Evolutionary conservation across 169 alveolate species (phyloP), one percentile per base, ranked within the genome.

Genomic region (Plasmodium berghei): DNA sequence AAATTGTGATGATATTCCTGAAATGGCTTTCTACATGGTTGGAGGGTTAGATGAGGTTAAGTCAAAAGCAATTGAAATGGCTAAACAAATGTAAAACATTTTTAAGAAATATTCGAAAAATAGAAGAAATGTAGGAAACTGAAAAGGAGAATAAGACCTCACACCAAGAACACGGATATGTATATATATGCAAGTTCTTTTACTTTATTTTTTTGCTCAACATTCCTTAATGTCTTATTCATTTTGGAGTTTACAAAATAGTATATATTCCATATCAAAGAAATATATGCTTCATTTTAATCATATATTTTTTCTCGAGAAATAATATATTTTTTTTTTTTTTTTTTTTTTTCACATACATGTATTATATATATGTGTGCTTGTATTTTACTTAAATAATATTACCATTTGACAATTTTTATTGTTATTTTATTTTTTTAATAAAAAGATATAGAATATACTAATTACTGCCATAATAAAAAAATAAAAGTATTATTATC

Each of bases 21-120:
- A 98, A 93, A 93, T 96, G 93, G 98, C 99, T 58, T 98, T 98
- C 96, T 98, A 97, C 89, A 98, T 98, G 99, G 97, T 95, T 74
- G 99, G 99, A 34, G 97, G 95, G 54, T 88, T 98, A 64, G 96
- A 97, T 56, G 99, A 97, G 71, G 98, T 97, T 46, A 87, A 92
- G 69, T 98, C 95, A 80, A 95, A 95, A 88, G 99, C 98, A 0
- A 87, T 90, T 0, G 94, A 94, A 59, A 92, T 95, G 95, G 95
- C 95, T 1, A 75, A 75, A 48, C 73, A 63, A 12, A 55, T 63
- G 2, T 59, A 72, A 20, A 28, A 71, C 4, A 28, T 28, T 28
- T 28, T 28, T 28, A 5, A 28, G 40, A 28, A 26, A 26, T 1
- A 26, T 26, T 26, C 34, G 34, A 26, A 26, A 26, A 28, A 28